Base-by-base conservation (phyloP, 2,329 filamentous ascomycete species). In the Xylariaceae sp. region DNA sequence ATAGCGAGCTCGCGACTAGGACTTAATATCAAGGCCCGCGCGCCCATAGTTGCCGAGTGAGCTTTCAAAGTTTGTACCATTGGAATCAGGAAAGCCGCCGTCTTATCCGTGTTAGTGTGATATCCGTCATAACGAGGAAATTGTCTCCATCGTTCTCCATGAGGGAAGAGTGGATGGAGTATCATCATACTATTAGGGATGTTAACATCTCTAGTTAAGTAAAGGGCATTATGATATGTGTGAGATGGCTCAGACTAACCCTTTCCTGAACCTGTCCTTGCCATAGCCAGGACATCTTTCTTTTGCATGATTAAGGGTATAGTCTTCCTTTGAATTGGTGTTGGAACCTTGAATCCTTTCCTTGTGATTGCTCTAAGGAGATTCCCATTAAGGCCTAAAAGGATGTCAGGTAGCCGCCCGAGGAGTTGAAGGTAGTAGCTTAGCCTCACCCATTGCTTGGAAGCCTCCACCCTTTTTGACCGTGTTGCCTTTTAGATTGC, bases 391-490 rank as follows among this genome's bases (percentile, higher is more conserved):
- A 97, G 77, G 32, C 89, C 85, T 87, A 52, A 42, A 4, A 32
- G 1, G 27, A 8, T 13, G 27, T 58, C 11, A 55, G 47, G 49
- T 35, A 44, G 7, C 7, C 23, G 24, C 11, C n/a, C 6, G 32
- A 15, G 26, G 7, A 8, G 26, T 13, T 13, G 23, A 35, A 21
- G 8, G 18, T 32, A 18, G 24, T 8, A 24, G 6, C 15, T 73
- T 24, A 39, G 18, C 32, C 18, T 48, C 53, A 86, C 84, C 89
- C 92, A 99, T 97, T 40, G 90, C 88, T 72, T 99, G 94, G 70
- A 99, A 99, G 46, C 93, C 94, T 66, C 94, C 94, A 30, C 92
- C 90, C 73, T 97, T 99, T 78, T 97, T 97, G 26, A 91, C 89
- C 2, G 87, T 88, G 59, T 89, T 89, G 16, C 91, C 90, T 72